These are phyloP conservation scores for Coleophoma crateriformis DNA, from an alignment of 2,329 filamentous ascomycete species.

Conservation along the genomic window DNA sequence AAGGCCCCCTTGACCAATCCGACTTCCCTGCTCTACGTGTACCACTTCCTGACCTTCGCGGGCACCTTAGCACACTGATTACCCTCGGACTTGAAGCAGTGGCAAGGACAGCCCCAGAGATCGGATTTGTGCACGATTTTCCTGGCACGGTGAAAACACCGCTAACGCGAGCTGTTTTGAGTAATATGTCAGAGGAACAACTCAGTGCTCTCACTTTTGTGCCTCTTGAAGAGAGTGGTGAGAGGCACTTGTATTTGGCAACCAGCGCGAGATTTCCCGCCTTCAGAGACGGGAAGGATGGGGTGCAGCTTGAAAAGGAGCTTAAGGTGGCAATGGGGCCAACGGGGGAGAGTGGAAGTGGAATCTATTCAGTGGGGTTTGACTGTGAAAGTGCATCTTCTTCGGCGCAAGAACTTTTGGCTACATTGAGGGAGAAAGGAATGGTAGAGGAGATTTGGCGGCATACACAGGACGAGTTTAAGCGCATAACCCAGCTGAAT, in stretches of 20 bases:
- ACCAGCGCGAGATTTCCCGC: slow-evolving; percentile 13
- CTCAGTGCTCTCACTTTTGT: slow-evolving; percentile 1
- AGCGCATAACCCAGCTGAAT: neutral
- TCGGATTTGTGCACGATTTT: slow-evolving; percentile 16
- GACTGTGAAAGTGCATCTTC: slow-evolving; percentile 10
- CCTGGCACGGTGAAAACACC: slow-evolving; percentile 13
- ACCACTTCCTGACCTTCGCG: slow-evolving; percentile 2
- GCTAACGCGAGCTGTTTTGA: slow-evolving; percentile 1
- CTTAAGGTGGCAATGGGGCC: slow-evolving; percentile 7
- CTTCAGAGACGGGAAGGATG: neutral
- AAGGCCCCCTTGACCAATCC: slow-evolving; percentile 11
- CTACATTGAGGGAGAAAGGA: slow-evolving; percentile 4
- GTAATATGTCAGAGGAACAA: slow-evolving; percentile 1
- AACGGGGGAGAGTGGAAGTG: slow-evolving; percentile 9
- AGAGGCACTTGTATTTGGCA: slow-evolving; percentile 14
- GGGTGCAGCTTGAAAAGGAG: slow-evolving; percentile 1
- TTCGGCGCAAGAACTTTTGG: slow-evolving; percentile 6
- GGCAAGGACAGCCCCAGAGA: slow-evolving; percentile 8
- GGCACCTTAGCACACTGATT: slow-evolving; percentile 10
- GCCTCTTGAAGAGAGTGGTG: slow-evolving; percentile 13
- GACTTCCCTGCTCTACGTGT: slow-evolving; percentile 13
- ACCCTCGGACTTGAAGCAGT: slow-evolving; percentile 14
- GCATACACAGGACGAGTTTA: slow-evolving; percentile 6
- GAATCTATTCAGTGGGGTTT: slow-evolving; percentile 11
- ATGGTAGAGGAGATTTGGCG: slow-evolving; percentile 10